phyloP scores from a whole-genome alignment of 2,329 filamentous ascomycete genomes.

The Penicillium sumatraense region DNA sequence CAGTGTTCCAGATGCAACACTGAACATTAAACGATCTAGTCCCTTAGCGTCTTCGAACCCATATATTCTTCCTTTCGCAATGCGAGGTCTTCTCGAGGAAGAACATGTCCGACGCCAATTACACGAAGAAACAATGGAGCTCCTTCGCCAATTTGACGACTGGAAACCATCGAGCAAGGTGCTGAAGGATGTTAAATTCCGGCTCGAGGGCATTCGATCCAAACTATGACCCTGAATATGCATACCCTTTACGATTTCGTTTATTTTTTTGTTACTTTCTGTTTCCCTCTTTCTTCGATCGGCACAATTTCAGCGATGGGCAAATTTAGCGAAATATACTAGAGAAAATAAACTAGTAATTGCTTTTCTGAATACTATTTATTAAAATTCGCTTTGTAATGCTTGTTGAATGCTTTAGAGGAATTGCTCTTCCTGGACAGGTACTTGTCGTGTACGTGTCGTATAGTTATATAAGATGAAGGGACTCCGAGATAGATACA shows the following conservation, averaged over 20 bases:
- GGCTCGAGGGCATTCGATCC: conserved; percentile 87
- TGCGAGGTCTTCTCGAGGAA: conserved; percentile 91
- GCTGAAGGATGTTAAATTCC: conserved; percentile 93
- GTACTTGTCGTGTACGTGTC: not conserved
- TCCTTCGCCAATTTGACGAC: conserved; percentile 87
- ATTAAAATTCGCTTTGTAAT: not conserved
- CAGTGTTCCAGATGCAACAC: conserved; percentile 51
- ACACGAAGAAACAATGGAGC: conserved; percentile 72
- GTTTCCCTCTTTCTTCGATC: not conserved
- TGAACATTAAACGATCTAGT: conserved; percentile 58
- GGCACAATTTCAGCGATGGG: conserved; percentile 4
- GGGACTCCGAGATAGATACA: conserved; percentile 2
- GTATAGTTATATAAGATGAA: not conserved
- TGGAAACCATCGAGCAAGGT: conserved; percentile 92
- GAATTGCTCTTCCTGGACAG: not conserved
- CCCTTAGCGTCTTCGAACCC: conserved; percentile 66
- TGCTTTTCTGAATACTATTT: conserved; percentile 2
- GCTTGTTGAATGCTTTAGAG: not conserved
- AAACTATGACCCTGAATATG: conserved; percentile 60
- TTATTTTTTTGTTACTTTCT: conserved; percentile 5
- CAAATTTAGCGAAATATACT: conserved; percentile 11
- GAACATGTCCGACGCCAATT: conserved; percentile 84
- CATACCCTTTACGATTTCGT: conserved; percentile 2
- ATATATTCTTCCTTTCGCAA: conserved; percentile 91
- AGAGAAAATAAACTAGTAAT: conserved; percentile 10